These are phyloP conservation scores for Candida lessepsii DNA, from an alignment of 805 yeast species.

Conservation along the genomic window DNA sequence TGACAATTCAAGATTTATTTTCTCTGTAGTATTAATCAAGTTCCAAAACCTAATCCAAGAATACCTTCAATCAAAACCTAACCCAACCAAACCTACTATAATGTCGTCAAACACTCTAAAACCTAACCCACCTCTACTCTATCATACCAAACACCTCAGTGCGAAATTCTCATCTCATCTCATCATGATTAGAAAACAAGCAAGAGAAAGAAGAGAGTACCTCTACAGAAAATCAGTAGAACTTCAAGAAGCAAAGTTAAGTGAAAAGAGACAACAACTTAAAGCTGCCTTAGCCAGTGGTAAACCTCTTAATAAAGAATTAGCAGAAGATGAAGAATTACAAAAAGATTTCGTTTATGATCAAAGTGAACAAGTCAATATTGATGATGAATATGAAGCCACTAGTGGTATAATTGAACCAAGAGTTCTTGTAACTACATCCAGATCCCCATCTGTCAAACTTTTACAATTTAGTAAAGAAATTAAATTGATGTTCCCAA, in stretches of 20 bases:
- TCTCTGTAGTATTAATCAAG: too few species aligned
- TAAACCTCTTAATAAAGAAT: slow-evolving; percentile 81
- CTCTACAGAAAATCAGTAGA: slow-evolving; percentile 85
- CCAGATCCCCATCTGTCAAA: slow-evolving; percentile 85
- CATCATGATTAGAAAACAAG: slow-evolving; percentile 78
- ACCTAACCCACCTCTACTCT: too few species aligned
- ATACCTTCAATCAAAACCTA: too few species aligned
- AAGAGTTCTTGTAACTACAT: slow-evolving; percentile 86
- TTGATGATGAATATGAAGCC: slow-evolving; percentile 91
- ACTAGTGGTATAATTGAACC: slow-evolving; percentile 90
- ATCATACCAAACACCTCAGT: slow-evolving; percentile 11
- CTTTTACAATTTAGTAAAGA: slow-evolving; percentile 92
- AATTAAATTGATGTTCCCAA: slow-evolving; percentile 84
- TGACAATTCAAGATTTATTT: too few species aligned
- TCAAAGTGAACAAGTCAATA: slow-evolving; percentile 64
- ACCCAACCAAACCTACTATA: too few species aligned
- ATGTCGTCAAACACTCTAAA: too few species aligned
- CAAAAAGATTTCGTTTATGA: slow-evolving; percentile 85
- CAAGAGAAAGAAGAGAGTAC: slow-evolving; percentile 94
- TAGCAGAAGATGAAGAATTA: slow-evolving; percentile 81
- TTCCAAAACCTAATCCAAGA: too few species aligned
- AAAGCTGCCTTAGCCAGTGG: slow-evolving; percentile 90
- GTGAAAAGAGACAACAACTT: slow-evolving; percentile 82
- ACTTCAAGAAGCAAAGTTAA: slow-evolving; percentile 81
- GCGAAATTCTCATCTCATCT: slow-evolving; percentile 10